Evolutionary conservation across 768 basidiomycete species (phyloP), one percentile per base, ranked within the genome.

Genomic region (Polyporus arcularius): DNA sequence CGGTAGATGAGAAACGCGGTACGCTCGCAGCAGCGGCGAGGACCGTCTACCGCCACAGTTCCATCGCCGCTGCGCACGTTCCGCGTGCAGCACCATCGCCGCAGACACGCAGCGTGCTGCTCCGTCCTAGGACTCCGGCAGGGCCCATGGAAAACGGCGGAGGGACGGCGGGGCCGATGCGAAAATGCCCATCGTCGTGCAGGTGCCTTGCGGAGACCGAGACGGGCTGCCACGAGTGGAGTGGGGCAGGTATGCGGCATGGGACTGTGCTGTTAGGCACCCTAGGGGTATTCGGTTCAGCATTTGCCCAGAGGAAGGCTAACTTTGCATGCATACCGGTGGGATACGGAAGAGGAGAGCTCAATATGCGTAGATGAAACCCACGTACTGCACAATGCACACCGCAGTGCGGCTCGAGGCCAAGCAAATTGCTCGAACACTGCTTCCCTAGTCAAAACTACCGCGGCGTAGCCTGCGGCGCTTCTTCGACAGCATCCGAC

Each of bases 1-100:
- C 58, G 58, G 58, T 12, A 60, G 58, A 55, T 53, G 58, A 60
- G 40, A 54, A 48, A 60, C 40, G 53, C 45, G 53, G 58, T 46
- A 31, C 26, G 16, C 53, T 52, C 58, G 53, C 58, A 49, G 58
- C 39, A 38, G 38, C 38, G 32, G 52, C 42, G 52, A 39, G n/a
- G 51, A 45, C 52, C 18, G 57, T 30, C 18, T 14, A 26, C 42
- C 32, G 4, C 30, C 58, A 48, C 30, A 39, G 45, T 21, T 10
- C 21, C 31, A 32, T 9, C 4, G 16, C 6, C n/a, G 42, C 18
- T 45, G 31, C 11, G 32, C 42, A 43, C 15, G 42, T 15, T 16
- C 42, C 42, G 35, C 35, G 35, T 35, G 35, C 35, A 35, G 35
- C 35, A 35, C 1, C 35, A 3, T 43, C 42, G 42, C 15, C 42